Percentiles rank a stretch among this genome's conserved stretches.
phyloP scores from a whole-genome alignment of 129 eudicot species.

The Solidago caesia region DNA sequence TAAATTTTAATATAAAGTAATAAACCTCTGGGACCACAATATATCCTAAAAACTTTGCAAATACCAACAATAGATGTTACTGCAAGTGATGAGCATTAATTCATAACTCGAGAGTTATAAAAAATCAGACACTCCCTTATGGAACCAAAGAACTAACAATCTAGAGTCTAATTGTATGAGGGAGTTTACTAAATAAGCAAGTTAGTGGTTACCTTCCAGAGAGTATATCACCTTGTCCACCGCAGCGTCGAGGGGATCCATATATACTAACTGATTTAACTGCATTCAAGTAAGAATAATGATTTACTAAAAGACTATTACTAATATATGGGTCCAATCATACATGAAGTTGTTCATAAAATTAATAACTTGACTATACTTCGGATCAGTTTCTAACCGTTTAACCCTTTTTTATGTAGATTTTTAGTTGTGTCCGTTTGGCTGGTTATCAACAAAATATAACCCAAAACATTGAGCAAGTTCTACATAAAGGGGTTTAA shows the following conservation, averaged over 20 bases:
- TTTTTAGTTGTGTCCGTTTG: neutral
- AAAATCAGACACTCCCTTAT: too few relatives aligned
- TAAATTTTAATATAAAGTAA: neutral
- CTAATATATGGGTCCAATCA: neutral
- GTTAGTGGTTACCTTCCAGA: conserved; percentile 74
- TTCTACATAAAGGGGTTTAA: conserved; percentile 1
- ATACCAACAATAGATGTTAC: neutral
- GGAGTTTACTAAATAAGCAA: conserved; percentile 9
- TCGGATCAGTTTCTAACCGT: neutral
- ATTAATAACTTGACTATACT: neutral
- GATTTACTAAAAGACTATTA: neutral
- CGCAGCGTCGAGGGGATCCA: conserved; percentile 98
- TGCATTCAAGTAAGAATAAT: conserved; percentile 29
- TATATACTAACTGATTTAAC: conserved; percentile 72
- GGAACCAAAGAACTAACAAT: neutral
- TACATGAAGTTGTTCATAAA: neutral
- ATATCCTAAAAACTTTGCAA: neutral
- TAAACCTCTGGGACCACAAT: neutral
- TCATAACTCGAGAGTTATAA: neutral
- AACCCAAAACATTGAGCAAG: neutral
- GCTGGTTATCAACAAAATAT: neutral
- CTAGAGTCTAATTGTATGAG: neutral
- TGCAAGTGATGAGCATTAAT: neutral
- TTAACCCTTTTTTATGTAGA: neutral
- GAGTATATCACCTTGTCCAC: conserved; percentile 99